phyloP scores from a whole-genome alignment of 208 protist species.

The Acanthamoeba castellanii region DNA sequence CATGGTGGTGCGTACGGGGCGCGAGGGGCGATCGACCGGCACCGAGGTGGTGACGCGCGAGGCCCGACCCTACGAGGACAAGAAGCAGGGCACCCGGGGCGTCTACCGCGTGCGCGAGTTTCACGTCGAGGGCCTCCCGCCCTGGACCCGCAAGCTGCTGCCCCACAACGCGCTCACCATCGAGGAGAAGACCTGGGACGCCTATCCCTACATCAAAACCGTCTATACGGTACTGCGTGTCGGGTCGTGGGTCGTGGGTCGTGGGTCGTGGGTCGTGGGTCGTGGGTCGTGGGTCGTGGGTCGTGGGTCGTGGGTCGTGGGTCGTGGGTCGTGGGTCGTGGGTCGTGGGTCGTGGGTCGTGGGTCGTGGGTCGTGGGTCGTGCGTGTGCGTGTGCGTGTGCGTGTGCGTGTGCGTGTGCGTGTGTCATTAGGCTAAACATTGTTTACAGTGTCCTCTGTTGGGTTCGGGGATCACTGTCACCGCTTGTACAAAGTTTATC shows the following conservation, averaged over 20 bases:
- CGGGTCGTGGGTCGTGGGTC: too few species aligned
- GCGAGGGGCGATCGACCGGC: neutral
- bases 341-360: too few species aligned
- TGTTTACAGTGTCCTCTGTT: neutral
- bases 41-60: constrained; percentile 2
- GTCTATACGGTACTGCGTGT: neutral
- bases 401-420: too few species aligned
- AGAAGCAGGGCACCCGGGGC: neutral
- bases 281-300: too few species aligned
- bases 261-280: too few species aligned
- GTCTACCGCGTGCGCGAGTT: constrained; percentile 45
- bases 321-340: too few species aligned
- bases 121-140: constrained; percentile 16
- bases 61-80: constrained; percentile 4
- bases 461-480: neutral
- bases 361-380: too few species aligned
- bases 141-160: constrained; percentile 37
- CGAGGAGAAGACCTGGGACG: constrained; percentile 39
- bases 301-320: too few species aligned
- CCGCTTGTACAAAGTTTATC: neutral
- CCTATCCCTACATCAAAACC: constrained; percentile 18
- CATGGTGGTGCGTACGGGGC: constrained; percentile 10
- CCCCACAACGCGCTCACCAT: constrained; percentile 37
- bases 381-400: too few species aligned
- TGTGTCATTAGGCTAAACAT: too few species aligned